These are phyloP conservation scores for Lippia alba DNA, from an alignment of 305 asterid genomes.

Conservation along the genomic window DNA sequence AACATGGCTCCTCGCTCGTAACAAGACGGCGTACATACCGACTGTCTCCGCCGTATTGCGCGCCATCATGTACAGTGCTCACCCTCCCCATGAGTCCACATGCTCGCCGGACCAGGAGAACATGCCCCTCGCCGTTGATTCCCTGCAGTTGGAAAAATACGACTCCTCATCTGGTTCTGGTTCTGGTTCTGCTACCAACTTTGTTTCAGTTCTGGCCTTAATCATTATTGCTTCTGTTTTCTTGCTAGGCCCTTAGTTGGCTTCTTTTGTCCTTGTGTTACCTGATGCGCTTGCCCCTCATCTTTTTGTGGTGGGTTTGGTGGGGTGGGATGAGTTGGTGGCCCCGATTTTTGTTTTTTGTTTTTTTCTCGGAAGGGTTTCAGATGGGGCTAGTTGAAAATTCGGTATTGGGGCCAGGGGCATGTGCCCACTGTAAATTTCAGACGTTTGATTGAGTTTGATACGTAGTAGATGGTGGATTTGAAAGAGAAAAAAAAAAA, in stretches of 20 bases:
- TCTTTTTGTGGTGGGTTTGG: too few species aligned
- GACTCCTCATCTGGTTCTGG: slow-evolving; percentile 47
- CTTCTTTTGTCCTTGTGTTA: slow-evolving; percentile 28
- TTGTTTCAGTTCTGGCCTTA: slow-evolving; percentile 61
- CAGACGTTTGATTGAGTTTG: slow-evolving; percentile 37
- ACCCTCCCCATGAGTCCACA: slow-evolving; percentile 76
- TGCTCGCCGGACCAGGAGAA: slow-evolving; percentile 99
- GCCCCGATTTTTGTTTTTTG: too few species aligned
- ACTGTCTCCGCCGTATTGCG: slow-evolving; percentile 97
- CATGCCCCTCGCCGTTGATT: slow-evolving; percentile 99
- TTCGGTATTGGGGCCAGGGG: slow-evolving; percentile 52
- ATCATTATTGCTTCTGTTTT: slow-evolving; percentile 37
- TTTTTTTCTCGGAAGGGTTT: slow-evolving; percentile 29
- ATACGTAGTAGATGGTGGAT: slow-evolving; percentile 36
- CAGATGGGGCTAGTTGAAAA: slow-evolving; percentile 71
- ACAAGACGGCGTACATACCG: slow-evolving; percentile 97
- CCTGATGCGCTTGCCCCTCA: too few species aligned
- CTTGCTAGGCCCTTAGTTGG: slow-evolving; percentile 39
- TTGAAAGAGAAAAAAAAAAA: too few species aligned
- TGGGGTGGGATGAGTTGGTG: too few species aligned
- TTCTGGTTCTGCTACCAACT: slow-evolving; percentile 12
- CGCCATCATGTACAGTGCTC: slow-evolving; percentile 93
- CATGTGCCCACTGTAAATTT: slow-evolving; percentile 72
- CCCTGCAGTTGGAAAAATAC: slow-evolving; percentile 75
- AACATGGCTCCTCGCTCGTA: slow-evolving; percentile 95